Conservation (phyloP, 1,284 basidiomycete genomes). For the Earliella scabrosa region DNA sequence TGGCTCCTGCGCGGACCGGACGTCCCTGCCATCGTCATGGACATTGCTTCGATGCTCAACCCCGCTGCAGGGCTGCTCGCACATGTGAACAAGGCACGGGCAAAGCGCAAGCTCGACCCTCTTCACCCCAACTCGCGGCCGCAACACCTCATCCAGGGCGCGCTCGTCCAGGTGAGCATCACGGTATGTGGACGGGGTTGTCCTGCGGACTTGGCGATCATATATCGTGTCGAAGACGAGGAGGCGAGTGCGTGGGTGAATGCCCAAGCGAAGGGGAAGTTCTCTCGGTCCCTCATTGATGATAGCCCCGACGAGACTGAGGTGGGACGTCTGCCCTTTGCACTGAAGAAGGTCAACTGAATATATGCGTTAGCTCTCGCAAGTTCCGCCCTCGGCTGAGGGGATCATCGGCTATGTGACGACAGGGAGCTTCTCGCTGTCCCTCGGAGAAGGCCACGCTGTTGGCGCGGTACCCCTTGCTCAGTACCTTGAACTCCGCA, state of each 20-base stretch:
- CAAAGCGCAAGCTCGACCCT: constrained; percentile 51
- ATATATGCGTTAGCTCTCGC: constrained; percentile 46
- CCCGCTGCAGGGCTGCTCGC: constrained; percentile 48
- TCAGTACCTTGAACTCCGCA: constrained; percentile 54
- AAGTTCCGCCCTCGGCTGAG: constrained; percentile 42
- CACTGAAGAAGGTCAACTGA: too few species aligned
- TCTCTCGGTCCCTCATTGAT: constrained; percentile 15
- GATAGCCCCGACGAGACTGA: constrained; percentile 42
- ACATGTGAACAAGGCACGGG: constrained; percentile 63
- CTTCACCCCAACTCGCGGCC: constrained; percentile 41
- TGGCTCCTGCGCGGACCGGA: constrained; percentile 74
- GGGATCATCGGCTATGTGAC: constrained; percentile 80
- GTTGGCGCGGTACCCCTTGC: constrained; percentile 71
- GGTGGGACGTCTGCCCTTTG: constrained; percentile 37
- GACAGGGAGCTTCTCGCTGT: constrained; percentile 79
- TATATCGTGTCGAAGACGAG: constrained; percentile 63
- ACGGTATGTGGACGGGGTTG: constrained; percentile 68
- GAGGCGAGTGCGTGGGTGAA: constrained; percentile 51
- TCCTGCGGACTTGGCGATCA: constrained; percentile 72
- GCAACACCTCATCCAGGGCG: constrained; percentile 54
- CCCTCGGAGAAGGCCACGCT: constrained; percentile 74
- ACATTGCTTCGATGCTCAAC: constrained; percentile 45
- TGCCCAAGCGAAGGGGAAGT: constrained; percentile 35
- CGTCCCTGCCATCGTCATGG: constrained; percentile 47
- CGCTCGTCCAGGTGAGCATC: constrained; percentile 68